Percentiles rank a stretch among this genome's conserved stretches.
phyloP scores from a whole-genome alignment of 2,329 filamentous ascomycete genomes.

The Neonectria sp. region DNA sequence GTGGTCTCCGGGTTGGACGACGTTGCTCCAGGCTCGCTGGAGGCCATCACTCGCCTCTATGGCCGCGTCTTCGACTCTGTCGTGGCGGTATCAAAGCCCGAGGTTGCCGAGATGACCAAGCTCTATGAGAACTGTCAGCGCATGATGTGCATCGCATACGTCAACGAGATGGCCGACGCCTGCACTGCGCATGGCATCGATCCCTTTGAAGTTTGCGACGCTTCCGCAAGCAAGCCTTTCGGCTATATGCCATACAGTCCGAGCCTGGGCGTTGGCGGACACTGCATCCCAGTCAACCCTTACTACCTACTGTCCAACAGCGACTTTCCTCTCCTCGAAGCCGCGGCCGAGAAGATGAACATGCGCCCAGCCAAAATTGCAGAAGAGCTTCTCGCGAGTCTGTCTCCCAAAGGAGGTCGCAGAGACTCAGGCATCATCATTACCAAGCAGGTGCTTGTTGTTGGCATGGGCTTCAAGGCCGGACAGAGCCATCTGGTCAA shows the following conservation, averaged over 20 bases:
- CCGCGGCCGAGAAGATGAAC: slow-evolving; percentile 14
- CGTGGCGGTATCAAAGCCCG: slow-evolving; percentile 63
- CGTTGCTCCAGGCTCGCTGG: slow-evolving; percentile 59
- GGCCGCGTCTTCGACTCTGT: slow-evolving; percentile 60
- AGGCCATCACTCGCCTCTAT: slow-evolving; percentile 61
- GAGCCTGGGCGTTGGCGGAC: slow-evolving; percentile 65
- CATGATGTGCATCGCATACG: slow-evolving; percentile 67
- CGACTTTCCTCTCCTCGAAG: slow-evolving; percentile 57
- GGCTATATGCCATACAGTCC: slow-evolving; percentile 64
- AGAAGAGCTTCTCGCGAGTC: slow-evolving; percentile 14
- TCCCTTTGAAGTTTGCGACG: slow-evolving; percentile 63
- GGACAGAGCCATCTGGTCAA: slow-evolving; percentile 43
- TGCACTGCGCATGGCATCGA: slow-evolving; percentile 61
- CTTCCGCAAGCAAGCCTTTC: slow-evolving; percentile 66
- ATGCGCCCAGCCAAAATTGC: slow-evolving; percentile 25
- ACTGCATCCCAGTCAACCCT: slow-evolving; percentile 70
- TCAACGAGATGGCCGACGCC: slow-evolving; percentile 69
- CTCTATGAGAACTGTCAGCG: slow-evolving; percentile 71
- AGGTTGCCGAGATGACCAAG: slow-evolving; percentile 71
- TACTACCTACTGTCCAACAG: slow-evolving; percentile 65
- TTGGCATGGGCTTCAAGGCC: slow-evolving; percentile 42
- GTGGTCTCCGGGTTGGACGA: slow-evolving; percentile 67
- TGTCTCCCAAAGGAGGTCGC: slow-evolving; percentile 2
- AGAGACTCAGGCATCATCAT: slow-evolving; percentile 32
- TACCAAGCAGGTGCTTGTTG: slow-evolving; percentile 34